Evolutionary conservation across 139 green algal genomes (phyloP).

Genomic region (Tetraselmis chui): DNA sequence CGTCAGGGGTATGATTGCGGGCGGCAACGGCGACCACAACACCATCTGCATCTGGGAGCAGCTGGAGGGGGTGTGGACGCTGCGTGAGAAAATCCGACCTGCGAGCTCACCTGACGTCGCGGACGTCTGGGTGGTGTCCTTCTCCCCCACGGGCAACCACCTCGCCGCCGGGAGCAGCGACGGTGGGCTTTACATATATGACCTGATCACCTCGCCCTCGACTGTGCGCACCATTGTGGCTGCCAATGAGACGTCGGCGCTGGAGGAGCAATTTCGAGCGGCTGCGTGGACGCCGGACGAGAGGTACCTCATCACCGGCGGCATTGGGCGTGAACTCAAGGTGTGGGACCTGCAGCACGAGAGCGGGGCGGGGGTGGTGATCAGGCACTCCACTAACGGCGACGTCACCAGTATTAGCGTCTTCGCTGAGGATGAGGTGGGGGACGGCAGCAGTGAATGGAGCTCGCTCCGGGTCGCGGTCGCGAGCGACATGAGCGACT

Average conservation of each 20-base stretch:
- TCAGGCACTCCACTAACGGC: not conserved
- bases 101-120: not conserved
- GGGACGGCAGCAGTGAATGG: not conserved
- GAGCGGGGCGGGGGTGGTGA: no score
- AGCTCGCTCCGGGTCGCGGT: not conserved
- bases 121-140: not conserved
- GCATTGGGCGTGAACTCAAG: not conserved
- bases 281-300: not conserved
- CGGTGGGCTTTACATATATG: not conserved
- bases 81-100: not conserved
- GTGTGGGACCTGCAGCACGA: not conserved
- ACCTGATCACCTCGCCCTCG: not conserved
- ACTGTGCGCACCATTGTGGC: not conserved
- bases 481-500: not conserved
- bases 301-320: not conserved
- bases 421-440: not conserved
- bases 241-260: not conserved
- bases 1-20: not conserved
- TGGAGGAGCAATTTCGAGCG: not conserved
- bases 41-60: not conserved
- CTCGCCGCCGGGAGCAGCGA: not conserved
- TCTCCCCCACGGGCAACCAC: not conserved
- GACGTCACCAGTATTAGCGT: not conserved
- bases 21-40: not conserved
- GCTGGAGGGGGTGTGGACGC: not conserved